phyloP scores from a whole-genome alignment of 179 eudicot species.

The Amaranthus tricolor region DNA sequence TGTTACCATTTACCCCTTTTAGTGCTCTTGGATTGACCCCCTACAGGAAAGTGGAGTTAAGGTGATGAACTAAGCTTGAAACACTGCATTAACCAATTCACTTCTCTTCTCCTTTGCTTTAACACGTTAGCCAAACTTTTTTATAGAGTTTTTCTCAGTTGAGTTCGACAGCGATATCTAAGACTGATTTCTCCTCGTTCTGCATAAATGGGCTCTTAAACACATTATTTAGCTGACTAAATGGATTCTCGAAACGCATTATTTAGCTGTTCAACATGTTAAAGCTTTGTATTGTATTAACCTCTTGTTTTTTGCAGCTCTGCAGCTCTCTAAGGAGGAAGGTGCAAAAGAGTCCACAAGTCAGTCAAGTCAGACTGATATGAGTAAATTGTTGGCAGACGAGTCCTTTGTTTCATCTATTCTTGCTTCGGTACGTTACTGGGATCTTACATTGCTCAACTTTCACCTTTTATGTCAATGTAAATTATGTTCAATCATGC shows the following conservation, averaged over 20 bases:
- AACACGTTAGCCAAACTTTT: neutral
- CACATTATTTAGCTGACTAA: neutral
- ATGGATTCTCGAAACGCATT: too few species aligned
- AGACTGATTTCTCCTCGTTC: neutral
- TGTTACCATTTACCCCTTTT: too few species aligned
- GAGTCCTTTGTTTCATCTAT: conserved; percentile 79
- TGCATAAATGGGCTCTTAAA: neutral
- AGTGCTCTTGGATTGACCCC: neutral
- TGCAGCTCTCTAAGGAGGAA: conserved; percentile 84
- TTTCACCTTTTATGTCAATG: neutral
- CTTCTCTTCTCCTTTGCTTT: neutral
- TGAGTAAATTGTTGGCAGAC: conserved; percentile 73
- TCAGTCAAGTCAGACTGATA: conserved; percentile 60
- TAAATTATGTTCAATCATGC: neutral
- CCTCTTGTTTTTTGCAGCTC: conserved; percentile 49
- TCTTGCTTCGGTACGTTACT: conserved; percentile 71
- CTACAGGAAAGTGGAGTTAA: neutral
- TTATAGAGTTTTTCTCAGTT: neutral
- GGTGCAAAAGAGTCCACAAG: conserved; percentile 52
- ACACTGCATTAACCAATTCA: neutral
- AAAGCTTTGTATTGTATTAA: neutral
- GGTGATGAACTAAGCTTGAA: too few species aligned
- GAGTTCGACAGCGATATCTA: neutral
- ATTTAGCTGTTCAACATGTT: neutral
- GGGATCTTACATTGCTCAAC: neutral